Evolutionary conservation across 2,329 filamentous ascomycete species (phyloP), one percentile per base, ranked within the genome.

Genomic region (Thermomyces lanuginosus): DNA sequence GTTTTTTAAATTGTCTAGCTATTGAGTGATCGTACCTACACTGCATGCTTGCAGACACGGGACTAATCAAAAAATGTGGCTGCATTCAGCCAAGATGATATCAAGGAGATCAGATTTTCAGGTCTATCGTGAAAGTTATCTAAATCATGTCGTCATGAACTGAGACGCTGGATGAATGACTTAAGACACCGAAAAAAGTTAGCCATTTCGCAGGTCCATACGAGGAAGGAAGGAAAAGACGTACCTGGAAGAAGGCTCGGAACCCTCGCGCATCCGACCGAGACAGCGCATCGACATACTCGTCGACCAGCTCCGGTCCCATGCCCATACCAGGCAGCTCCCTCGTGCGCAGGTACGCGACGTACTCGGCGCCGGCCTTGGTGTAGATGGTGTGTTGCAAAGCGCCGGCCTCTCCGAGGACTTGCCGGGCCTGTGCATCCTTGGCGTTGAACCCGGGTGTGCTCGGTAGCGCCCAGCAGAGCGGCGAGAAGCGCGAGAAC

Each of bases 321-420:
- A 63, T 61, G 20, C 60, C 60, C 50, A 63, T 54, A 7, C 51
- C 50, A 13, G 55, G 56, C 25, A 63, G 34, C 35, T 63, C 60
- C 13, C 49, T 51, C 23, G 44, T 45, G 14, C 57, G 49, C 18
- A 63, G 44, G 38, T 57, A 63, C 18, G 53, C 47, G 13, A 86
- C 65, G 48, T 92, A 95, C 30, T 71, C 65, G 27, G 78, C 69
- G 14, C 89, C 89, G 8, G 81, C 86, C 60, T 95, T 95, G 39
- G 70, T 66, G 47, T 93, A 86, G 35, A 98, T 89, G 18, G 70
- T 76, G 54, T 89, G 82, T 53, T 98, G 83, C 32, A 98, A 57
- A 2, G 66, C 69, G 2, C 83, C 83, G 35, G 92, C 82, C 58
- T 98, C 89, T 29, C 72, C 74, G 20, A 98, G 66, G 1, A 93